These are phyloP conservation scores for Pestalotiopsis sp. DNA, from an alignment of 2,329 filamentous ascomycete genomes.

Conservation along the genomic window DNA sequence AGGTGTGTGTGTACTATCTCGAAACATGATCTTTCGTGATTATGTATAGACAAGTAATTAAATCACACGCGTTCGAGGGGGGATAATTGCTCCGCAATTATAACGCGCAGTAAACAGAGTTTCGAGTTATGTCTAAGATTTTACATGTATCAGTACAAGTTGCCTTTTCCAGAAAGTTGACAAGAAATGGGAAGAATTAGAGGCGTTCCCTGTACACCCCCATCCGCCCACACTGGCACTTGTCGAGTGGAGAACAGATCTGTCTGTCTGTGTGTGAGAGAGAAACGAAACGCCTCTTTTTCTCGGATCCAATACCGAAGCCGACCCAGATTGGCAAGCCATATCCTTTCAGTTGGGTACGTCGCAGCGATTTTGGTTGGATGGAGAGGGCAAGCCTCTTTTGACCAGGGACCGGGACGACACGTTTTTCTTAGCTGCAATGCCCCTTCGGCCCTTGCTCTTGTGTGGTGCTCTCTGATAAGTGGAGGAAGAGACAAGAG, in stretches of 20 bases:
- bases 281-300: neutral
- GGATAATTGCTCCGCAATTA: too few relatives aligned
- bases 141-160: too few relatives aligned
- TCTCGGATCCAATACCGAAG: slow-evolving; percentile 7
- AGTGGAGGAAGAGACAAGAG: neutral
- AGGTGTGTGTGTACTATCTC: too few relatives aligned
- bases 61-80: too few relatives aligned
- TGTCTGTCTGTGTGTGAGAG: neutral
- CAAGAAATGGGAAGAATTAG: too few relatives aligned
- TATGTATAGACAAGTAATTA: too few relatives aligned
- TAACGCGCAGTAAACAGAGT: too few relatives aligned
- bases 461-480: neutral
- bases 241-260: neutral
- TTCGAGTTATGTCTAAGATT: too few relatives aligned
- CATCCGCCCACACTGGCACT: neutral
- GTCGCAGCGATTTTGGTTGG: neutral
- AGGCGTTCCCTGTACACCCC: too few relatives aligned
- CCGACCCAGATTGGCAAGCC: slow-evolving; percentile 1
- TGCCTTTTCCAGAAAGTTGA: too few relatives aligned
- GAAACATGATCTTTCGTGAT: too few relatives aligned
- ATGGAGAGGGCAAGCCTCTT: neutral
- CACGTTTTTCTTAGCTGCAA: neutral
- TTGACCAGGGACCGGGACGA: slow-evolving; percentile 4
- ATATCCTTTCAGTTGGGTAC: slow-evolving; percentile 7
- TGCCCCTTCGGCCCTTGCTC: neutral